These are phyloP conservation scores for Lasiodiplodia citricola DNA, from an alignment of 2,329 filamentous ascomycete genomes.

Conservation along the genomic window DNA sequence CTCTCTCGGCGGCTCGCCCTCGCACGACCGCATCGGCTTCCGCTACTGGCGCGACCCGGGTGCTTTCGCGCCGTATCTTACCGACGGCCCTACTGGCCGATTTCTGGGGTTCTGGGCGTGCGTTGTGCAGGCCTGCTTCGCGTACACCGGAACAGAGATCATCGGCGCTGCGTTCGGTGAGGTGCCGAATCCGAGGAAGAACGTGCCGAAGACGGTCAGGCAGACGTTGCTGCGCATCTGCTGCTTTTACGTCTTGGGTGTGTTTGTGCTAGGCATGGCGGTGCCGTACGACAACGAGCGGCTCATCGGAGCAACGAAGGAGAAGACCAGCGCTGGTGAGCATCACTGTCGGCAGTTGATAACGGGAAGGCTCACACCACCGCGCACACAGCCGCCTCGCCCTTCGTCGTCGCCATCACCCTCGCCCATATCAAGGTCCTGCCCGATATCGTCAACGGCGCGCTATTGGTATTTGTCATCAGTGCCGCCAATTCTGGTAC, in stretches of 20 bases:
- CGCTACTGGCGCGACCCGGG: slow-evolving; percentile 64
- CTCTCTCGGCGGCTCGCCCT: slow-evolving; percentile 53
- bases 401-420: slow-evolving; percentile 57
- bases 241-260: slow-evolving; percentile 50
- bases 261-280: slow-evolving; percentile 62
- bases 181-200: slow-evolving; percentile 66
- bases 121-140: slow-evolving; percentile 69
- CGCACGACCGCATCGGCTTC: slow-evolving; percentile 65
- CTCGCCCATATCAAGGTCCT: slow-evolving; percentile 52
- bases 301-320: slow-evolving; percentile 47
- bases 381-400: slow-evolving; percentile 51
- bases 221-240: slow-evolving; percentile 53
- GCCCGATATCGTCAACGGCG: slow-evolving; percentile 36
- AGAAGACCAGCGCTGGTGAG: slow-evolving; percentile 46
- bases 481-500: slow-evolving; percentile 26
- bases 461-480: slow-evolving; percentile 28
- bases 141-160: slow-evolving; percentile 67
- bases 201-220: slow-evolving; percentile 64
- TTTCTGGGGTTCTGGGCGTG: slow-evolving; percentile 59
- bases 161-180: slow-evolving; percentile 60
- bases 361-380: too few relatives aligned
- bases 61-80: slow-evolving; percentile 59
- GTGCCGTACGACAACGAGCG: slow-evolving; percentile 59
- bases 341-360: background rate
- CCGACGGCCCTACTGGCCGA: slow-evolving; percentile 15